phyloP scores from a whole-genome alignment of 2,329 filamentous ascomycete species.

The Rosellinia necatrix region DNA sequence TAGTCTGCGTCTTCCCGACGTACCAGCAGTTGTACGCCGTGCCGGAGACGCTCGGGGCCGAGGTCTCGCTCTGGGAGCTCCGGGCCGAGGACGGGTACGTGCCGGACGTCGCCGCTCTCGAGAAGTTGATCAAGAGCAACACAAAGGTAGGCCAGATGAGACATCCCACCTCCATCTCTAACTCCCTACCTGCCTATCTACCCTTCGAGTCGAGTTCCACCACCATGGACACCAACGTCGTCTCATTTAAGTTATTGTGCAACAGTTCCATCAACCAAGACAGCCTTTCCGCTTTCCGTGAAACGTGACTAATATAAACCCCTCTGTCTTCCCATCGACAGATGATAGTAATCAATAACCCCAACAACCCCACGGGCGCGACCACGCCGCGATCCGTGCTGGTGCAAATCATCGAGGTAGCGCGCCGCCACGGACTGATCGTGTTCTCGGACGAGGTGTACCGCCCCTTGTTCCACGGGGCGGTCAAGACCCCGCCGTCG shows the following conservation, averaged over 20 bases:
- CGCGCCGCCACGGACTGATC: slow-evolving; percentile 64
- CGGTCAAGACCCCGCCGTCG: slow-evolving; percentile 62
- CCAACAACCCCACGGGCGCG: slow-evolving; percentile 81
- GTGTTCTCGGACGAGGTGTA: slow-evolving; percentile 84
- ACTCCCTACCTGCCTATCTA: too few relatives aligned
- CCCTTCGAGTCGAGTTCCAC: too few relatives aligned
- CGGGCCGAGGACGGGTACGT: slow-evolving; percentile 67
- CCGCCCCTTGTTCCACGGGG: slow-evolving; percentile 77
- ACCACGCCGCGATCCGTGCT: slow-evolving; percentile 67
- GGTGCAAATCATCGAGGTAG: slow-evolving; percentile 65
- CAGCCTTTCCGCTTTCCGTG: background rate
- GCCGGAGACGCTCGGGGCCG: slow-evolving; percentile 73
- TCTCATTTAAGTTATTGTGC: too few relatives aligned
- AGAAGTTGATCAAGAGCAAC: slow-evolving; percentile 66
- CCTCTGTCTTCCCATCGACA: slow-evolving; percentile 27
- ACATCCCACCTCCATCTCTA: too few relatives aligned
- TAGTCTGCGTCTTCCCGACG: slow-evolving; percentile 84
- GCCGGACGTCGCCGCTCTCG: slow-evolving; percentile 69
- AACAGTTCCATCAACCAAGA: too few relatives aligned
- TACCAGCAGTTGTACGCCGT: slow-evolving; percentile 85
- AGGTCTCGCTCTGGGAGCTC: slow-evolving; percentile 78
- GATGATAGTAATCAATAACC: slow-evolving; percentile 67
- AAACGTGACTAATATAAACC: background rate
- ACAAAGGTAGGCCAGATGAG: slow-evolving; percentile 79
- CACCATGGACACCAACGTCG: too few relatives aligned